Evolutionary conservation across 306 rosid species (phyloP), one percentile per base, ranked within the genome.

Genomic region (Cicer pinnatifidum): DNA sequence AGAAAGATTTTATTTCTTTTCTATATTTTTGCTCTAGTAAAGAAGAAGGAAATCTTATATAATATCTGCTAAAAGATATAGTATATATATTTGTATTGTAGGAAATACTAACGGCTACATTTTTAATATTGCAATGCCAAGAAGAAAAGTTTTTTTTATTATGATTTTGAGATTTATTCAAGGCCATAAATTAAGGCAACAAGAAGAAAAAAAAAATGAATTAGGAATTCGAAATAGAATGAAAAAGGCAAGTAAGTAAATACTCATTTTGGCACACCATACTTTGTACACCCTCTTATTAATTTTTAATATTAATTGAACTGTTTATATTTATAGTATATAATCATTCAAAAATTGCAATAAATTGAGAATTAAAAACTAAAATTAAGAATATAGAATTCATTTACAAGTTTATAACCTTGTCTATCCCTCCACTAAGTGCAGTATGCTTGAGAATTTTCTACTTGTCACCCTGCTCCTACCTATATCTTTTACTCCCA

Each of bases 1-100:
- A 41, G 35, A 82, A 82, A 82, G 58, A 78, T 85, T 80, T 63
- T 4, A 62, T 75, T 75, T 1, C 8, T 45, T 59, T 40, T 44
- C 72, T 47, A 75, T 69, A 23, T 73, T 74, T 64, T 45, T 68
- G 23, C 20, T 68, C 6, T 71, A 23, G 33, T 2, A 23, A 23
- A 23, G 33, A 23, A 23, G 33, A 23, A 6, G 12, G 8, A 12
- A 74, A 79, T 84, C 89, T 81, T 57, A 17, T 6, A 59, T n/a
- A 59, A n/a, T 35, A 59, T 59, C 41, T 59, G 37, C 6, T 59
- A 43, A n/a, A 59, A 23, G 33, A 23, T 23, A 23, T 2, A 2
- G 4, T 23, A 23, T 23, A 23, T 23, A 3, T 59, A 59, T 33
- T 59, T 59, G 35, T 59, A 35, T 28, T 6, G 6, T 52, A 59